These are phyloP conservation scores for Otatea glauca DNA, from an alignment of 176 grass and related monocot species.

Conservation along the genomic window DNA sequence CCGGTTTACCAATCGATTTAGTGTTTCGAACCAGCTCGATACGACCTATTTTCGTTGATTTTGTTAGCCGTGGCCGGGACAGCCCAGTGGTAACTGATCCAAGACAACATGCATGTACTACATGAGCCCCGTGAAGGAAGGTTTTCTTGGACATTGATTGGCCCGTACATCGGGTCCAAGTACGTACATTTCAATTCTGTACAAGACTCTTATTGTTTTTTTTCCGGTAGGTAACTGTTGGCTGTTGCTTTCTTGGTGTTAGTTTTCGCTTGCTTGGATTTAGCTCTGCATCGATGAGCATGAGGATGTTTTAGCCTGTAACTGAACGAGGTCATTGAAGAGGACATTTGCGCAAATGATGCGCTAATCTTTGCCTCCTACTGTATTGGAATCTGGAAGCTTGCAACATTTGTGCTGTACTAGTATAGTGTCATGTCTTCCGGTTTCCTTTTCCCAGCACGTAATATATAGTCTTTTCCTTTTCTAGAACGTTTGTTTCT, in stretches of 20 bases:
- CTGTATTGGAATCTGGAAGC: background rate
- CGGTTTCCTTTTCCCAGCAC: too few species aligned
- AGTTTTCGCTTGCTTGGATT: constrained; percentile 9
- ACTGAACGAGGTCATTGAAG: background rate
- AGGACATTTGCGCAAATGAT: background rate
- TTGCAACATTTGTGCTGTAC: background rate
- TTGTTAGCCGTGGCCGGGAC: too few species aligned
- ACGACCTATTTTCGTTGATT: too few species aligned
- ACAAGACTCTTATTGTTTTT: background rate
- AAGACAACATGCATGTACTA: background rate
- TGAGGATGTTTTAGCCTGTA: background rate
- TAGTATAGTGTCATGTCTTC: too few species aligned
- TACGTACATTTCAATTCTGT: background rate
- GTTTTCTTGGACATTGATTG: constrained; percentile 25
- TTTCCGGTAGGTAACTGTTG: background rate
- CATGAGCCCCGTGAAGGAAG: background rate
- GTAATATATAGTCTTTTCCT: too few species aligned
- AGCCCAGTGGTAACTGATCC: background rate
- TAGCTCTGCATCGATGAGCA: background rate
- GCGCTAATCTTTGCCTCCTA: background rate
- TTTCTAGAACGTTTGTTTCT: too few species aligned
- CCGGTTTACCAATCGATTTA: too few species aligned
- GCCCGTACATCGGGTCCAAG: background rate
- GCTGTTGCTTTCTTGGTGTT: background rate
- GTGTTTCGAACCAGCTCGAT: too few species aligned